These are phyloP conservation scores for Penicillium sp. DNA, from an alignment of 2,329 filamentous ascomycete species.

Conservation along the genomic window DNA sequence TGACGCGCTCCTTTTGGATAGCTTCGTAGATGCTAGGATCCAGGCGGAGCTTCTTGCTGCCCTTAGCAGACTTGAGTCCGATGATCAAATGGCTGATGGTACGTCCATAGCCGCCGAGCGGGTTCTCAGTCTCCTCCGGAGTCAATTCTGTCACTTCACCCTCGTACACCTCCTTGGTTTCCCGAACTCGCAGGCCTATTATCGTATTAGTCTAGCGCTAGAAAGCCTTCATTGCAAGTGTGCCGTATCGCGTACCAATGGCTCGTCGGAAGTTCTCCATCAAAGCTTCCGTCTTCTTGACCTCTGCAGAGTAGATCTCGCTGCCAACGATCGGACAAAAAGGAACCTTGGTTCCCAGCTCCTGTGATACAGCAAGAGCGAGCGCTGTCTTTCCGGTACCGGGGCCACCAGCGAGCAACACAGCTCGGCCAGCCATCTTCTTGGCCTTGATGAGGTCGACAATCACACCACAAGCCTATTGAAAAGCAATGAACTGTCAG, in stretches of 20 bases:
- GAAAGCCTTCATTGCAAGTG: not conserved
- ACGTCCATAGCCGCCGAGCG: slow-evolving; percentile 92
- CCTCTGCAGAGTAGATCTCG: slow-evolving; percentile 96
- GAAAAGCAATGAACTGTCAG: slow-evolving; percentile 10
- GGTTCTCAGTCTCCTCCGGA: slow-evolving; percentile 97
- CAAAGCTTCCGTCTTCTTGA: slow-evolving; percentile 98
- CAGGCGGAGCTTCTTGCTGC: slow-evolving; percentile 94
- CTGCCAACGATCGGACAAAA: slow-evolving; percentile 98
- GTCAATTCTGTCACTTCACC: slow-evolving; percentile 97
- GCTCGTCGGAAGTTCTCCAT: slow-evolving; percentile 99
- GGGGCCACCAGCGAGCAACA: slow-evolving; percentile 89
- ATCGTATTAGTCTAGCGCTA: slow-evolving; percentile 15
- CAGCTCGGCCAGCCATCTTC: slow-evolving; percentile 95
- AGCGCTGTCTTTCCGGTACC: slow-evolving; percentile 97
- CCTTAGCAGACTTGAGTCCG: slow-evolving; percentile 90
- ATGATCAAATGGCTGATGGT: slow-evolving; percentile 96
- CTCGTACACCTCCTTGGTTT: slow-evolving; percentile 99
- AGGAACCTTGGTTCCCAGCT: slow-evolving; percentile 95
- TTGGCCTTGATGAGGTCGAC: slow-evolving; percentile 94
- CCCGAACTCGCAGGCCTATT: slow-evolving; percentile 79
- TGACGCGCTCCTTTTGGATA: slow-evolving; percentile 96
- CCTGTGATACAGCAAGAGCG: slow-evolving; percentile 92
- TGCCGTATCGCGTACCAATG: slow-evolving; percentile 65
- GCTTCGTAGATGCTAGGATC: slow-evolving; percentile 99
- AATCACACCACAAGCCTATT: slow-evolving; percentile 86